These are phyloP conservation scores for Umbelopsis sp. DNA, from an alignment of 371 early-diverging fungal genomes.

Conservation along the genomic window DNA sequence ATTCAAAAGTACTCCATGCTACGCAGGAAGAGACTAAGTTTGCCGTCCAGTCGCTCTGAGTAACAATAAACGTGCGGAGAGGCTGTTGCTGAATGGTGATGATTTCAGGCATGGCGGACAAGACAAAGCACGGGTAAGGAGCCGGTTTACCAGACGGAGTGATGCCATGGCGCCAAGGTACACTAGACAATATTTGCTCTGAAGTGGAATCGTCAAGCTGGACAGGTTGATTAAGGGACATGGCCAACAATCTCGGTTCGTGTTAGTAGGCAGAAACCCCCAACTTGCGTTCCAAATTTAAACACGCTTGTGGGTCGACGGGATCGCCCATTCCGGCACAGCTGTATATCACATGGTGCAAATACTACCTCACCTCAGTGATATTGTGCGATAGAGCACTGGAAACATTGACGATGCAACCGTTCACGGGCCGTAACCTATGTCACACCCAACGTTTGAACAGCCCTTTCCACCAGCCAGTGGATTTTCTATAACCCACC, in stretches of 20 bases:
- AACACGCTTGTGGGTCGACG: not conserved
- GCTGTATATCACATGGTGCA: not conserved
- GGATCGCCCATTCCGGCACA: not conserved
- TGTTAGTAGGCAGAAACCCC: too few species aligned
- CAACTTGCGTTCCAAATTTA: not conserved
- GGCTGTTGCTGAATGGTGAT: constrained; percentile 17
- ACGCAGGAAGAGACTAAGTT: constrained; percentile 35
- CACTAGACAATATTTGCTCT: not conserved
- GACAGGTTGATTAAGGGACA: constrained; percentile 8
- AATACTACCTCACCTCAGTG: not conserved
- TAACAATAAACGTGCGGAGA: constrained; percentile 33
- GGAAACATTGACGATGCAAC: too few species aligned
- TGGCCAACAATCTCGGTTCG: not conserved
- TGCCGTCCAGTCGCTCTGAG: constrained; percentile 40
- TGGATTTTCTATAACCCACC: too few species aligned
- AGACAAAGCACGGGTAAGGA: constrained; percentile 35
- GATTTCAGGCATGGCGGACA: constrained; percentile 32
- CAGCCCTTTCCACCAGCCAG: too few species aligned
- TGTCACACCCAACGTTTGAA: too few species aligned
- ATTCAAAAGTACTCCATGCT: constrained; percentile 36
- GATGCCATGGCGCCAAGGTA: constrained; percentile 40
- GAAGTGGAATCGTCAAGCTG: constrained; percentile 9
- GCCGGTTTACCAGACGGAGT: constrained; percentile 38
- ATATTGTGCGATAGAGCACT: too few species aligned
- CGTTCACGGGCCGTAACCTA: too few species aligned